Evolutionary conservation across 2,329 filamentous ascomycete species (phyloP), one percentile per base, ranked within the genome.

Genomic region (Stachybotrys elegans): DNA sequence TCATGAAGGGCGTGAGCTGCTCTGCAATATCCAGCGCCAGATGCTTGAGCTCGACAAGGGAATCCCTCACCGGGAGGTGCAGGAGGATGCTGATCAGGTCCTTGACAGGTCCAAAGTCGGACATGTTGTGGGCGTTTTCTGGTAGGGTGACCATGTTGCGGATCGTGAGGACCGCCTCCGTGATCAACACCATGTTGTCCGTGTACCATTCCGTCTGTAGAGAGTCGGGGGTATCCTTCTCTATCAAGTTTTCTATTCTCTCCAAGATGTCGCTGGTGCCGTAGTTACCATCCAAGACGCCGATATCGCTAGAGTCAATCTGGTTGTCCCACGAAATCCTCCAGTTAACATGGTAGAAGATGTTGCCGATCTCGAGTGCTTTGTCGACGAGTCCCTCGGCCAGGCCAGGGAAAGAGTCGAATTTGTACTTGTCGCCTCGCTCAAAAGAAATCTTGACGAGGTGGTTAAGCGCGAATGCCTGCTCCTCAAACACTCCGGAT

Each of bases 401-500:
- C 22, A 98, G 75, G 9, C 88, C 84, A 2, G 88, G 85, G 54
- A 96, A 97, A 5, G 88, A 87, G 55, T 95, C 90, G 53, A 97
- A 96, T 48, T 88, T 86, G 67, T 95, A 96, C 65, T 95, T 95
- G 61, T 97, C 93, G 37, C 92, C 92, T 35, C 91, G 81, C 63
- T 97, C 91, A 58, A 85, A 93, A 0, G 91, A 96, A 22, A 97
- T 96, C 61, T 95, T 95, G 47, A 97, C 90, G 4, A 97, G 70
- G 57, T 97, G 92, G 56, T 95, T 89, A 11, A 97, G 72, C 0
- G 90, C 92, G 66, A 94, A 97, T n/a, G 88, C 83, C 56, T 96
- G 86, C 60, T 98, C 92, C 12, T 83, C 78, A 4, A 78, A 78
- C 21, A 95, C 80, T 3, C 81, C 81, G 13, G 89, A 95, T 49